Evolutionary conservation across 495 filamentous ascomycete species (phyloP).

Genomic region (Neurospora pannonica): DNA sequence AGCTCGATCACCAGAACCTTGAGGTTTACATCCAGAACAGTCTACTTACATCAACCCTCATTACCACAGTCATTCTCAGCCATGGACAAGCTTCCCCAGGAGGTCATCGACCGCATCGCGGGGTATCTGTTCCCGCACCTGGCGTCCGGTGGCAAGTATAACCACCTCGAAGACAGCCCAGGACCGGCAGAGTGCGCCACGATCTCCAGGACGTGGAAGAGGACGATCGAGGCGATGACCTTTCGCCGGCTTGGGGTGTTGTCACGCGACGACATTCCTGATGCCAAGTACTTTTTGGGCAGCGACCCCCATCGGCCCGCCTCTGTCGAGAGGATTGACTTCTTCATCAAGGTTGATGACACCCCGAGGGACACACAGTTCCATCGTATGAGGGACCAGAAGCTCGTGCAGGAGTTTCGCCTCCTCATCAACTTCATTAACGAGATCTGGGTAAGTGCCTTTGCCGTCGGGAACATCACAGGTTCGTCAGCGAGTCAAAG

Average conservation of each 20-base stretch:
- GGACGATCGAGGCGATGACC: background rate
- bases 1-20: background rate
- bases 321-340: background rate
- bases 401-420: background rate
- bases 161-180: background rate
- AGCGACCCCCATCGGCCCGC: background rate
- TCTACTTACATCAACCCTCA: background rate
- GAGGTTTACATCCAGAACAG: background rate
- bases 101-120: background rate
- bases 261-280: background rate
- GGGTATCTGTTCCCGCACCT: background rate
- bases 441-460: background rate
- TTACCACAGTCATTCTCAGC: background rate
- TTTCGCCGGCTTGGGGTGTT: background rate
- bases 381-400: background rate
- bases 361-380: too few species aligned
- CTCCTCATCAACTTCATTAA: background rate
- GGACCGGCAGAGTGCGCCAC: background rate
- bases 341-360: background rate
- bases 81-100: background rate
- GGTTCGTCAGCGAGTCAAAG: background rate
- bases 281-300: background rate
- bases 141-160: background rate
- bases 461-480: background rate
- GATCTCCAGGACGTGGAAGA: background rate